phyloP scores from a whole-genome alignment of 2,329 filamentous ascomycete species.

The Macrophomina tecta region DNA sequence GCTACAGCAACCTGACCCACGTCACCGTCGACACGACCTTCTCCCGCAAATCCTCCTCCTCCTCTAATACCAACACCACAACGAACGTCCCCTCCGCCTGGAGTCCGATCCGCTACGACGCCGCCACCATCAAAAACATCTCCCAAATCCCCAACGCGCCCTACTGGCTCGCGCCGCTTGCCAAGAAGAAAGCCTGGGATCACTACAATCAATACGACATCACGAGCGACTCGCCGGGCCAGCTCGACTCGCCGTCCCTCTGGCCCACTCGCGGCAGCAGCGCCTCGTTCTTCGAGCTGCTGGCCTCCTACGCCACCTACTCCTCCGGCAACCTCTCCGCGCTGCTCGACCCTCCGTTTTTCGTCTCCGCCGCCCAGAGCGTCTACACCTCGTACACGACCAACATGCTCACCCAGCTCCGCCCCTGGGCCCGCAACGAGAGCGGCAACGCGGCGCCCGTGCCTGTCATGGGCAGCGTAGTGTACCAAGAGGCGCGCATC shows the following conservation, averaged over 20 bases:
- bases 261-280: conserved; percentile 26
- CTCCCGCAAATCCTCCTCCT: not conserved
- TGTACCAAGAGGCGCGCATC: not conserved
- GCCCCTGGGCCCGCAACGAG: conserved; percentile 9
- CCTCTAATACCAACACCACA: not conserved
- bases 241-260: not conserved
- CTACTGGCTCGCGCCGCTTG: conserved; percentile 16
- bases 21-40: conserved; percentile 19
- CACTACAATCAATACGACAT: conserved; percentile 25
- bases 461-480: not conserved
- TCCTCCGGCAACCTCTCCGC: not conserved
- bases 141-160: not conserved
- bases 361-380: not conserved
- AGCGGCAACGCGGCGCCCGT: not conserved
- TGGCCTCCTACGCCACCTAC: conserved; percentile 6
- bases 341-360: not conserved
- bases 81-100: not conserved
- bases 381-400: conserved; percentile 6
- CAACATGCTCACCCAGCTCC: conserved; percentile 23
- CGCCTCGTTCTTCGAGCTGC: conserved; percentile 24
- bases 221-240: conserved; percentile 7
- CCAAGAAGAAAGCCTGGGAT: conserved; percentile 3
- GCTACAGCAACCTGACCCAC: conserved; percentile 19
- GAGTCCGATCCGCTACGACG: conserved; percentile 21
- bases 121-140: not conserved